Percentiles rank a stretch among this genome's conserved stretches.
Conservation (phyloP, 352 stramenopile species). For the Pythium sp. region DNA sequence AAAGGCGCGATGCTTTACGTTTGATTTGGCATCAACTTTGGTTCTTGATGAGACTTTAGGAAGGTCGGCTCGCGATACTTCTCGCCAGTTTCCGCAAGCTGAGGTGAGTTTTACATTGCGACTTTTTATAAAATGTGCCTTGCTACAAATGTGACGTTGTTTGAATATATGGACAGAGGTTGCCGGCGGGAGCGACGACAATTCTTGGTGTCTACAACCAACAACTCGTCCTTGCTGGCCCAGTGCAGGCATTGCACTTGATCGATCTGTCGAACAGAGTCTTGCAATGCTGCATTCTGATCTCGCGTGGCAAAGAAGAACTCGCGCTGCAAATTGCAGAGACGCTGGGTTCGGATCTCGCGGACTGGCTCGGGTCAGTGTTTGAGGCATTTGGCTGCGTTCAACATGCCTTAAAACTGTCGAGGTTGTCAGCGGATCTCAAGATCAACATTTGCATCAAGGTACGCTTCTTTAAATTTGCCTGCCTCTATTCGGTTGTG, state of each 20-base stretch:
- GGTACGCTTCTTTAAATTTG: slow-evolving; percentile 11
- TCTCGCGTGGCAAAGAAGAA: slow-evolving; percentile 48
- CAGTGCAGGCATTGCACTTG: slow-evolving; percentile 42
- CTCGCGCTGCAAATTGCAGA: slow-evolving; percentile 42
- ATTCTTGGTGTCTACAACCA: slow-evolving; percentile 49
- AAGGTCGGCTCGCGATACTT: slow-evolving; percentile 17
- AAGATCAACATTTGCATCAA: slow-evolving; percentile 76
- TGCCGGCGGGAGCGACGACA: slow-evolving; percentile 38
- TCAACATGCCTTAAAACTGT: slow-evolving; percentile 34
- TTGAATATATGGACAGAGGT: slow-evolving; percentile 22
- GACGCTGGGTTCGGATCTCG: slow-evolving; percentile 31
- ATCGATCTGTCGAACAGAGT: slow-evolving; percentile 64
- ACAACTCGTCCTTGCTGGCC: slow-evolving; percentile 49
- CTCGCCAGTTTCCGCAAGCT: slow-evolving; percentile 42
- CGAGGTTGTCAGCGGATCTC: slow-evolving; percentile 32
- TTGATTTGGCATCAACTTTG: slow-evolving; percentile 54
- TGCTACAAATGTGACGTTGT: neutral
- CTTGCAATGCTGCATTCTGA: slow-evolving; percentile 62
- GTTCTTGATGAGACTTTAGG: slow-evolving; percentile 2
- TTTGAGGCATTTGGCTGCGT: slow-evolving; percentile 69
- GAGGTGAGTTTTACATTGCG: slow-evolving; percentile 25
- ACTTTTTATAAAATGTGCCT: neutral
- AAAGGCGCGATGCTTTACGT: slow-evolving; percentile 48
- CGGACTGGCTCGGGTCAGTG: slow-evolving; percentile 53
- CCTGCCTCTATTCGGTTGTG: neutral